Percentiles rank a stretch among this genome's conserved stretches.
Evolutionary conservation across 2,329 filamentous ascomycete genomes (phyloP).

Genomic region (Aaosphaeria arxii): DNA sequence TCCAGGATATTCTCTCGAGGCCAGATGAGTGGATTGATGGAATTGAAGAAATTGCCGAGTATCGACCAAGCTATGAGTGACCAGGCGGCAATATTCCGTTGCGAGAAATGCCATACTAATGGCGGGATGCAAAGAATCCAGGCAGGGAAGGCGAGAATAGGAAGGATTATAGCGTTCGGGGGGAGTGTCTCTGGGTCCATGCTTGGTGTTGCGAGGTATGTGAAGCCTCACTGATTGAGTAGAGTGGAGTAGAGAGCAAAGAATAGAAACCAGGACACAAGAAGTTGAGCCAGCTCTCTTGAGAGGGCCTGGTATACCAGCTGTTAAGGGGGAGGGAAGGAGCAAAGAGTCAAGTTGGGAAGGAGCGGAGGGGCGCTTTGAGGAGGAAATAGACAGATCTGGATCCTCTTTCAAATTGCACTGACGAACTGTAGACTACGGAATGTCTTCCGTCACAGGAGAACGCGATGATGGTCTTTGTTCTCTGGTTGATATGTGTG

Average conservation of each 20-base stretch:
- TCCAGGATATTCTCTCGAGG: constrained; percentile 51
- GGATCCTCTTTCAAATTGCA: too few species aligned
- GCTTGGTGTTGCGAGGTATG: constrained; percentile 2
- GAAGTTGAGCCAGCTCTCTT: not conserved
- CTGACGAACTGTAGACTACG: too few species aligned
- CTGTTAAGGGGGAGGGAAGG: constrained; percentile 4
- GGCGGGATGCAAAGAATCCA: constrained; percentile 56
- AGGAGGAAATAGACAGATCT: too few species aligned
- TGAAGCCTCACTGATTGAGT: constrained; percentile 2
- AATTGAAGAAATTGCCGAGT: constrained; percentile 55
- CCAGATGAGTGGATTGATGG: constrained; percentile 66
- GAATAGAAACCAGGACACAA: not conserved
- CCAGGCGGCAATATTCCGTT: constrained; percentile 59
- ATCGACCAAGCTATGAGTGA: constrained; percentile 56
- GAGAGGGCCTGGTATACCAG: not conserved
- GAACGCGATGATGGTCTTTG: too few species aligned
- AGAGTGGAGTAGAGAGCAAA: not conserved
- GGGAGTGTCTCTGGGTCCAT: constrained; percentile 19
- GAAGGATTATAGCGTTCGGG: constrained; percentile 41
- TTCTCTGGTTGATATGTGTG: too few species aligned
- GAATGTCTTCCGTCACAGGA: too few species aligned
- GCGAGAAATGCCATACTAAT: constrained; percentile 58
- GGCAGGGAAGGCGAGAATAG: constrained; percentile 49
- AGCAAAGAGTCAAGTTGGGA: too few species aligned
- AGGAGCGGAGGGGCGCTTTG: too few species aligned